Evolutionary conservation across 2,329 filamentous ascomycete species (phyloP).

Genomic region (Penicillium crustosum): DNA sequence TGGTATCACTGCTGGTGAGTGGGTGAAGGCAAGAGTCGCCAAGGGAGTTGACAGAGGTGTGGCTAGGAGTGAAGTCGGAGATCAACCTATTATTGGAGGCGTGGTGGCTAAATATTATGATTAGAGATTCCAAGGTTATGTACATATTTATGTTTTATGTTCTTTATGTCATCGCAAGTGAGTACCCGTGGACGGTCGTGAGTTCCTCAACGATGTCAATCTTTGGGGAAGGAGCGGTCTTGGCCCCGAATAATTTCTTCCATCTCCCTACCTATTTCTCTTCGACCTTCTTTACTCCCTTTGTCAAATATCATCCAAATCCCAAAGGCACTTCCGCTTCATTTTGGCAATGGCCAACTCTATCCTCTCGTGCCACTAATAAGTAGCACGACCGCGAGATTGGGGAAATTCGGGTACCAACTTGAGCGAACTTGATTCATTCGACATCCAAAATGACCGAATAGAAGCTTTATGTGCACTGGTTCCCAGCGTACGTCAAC

Average conservation of each 20-base stretch:
- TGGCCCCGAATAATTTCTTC: too few relatives aligned
- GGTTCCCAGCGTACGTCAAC: too few relatives aligned
- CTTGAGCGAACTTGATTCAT: background rate
- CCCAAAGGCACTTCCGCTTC: too few relatives aligned
- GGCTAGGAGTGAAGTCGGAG: constrained; percentile 15
- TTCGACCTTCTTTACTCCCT: background rate
- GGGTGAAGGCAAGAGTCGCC: constrained; percentile 24
- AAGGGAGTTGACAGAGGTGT: constrained; percentile 19
- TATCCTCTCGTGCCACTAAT: background rate
- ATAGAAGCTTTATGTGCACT: too few relatives aligned
- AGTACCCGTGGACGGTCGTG: background rate
- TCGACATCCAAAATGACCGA: background rate
- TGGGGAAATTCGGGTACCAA: background rate
- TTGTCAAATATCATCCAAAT: too few relatives aligned
- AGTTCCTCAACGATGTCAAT: background rate
- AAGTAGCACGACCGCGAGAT: background rate
- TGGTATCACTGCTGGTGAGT: constrained; percentile 19
- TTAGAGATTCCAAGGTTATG: background rate
- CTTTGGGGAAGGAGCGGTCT: background rate
- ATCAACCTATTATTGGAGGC: constrained; percentile 19
- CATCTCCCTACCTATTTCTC: background rate
- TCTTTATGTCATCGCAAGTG: too few relatives aligned
- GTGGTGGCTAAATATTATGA: constrained; percentile 22
- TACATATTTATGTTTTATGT: too few relatives aligned
- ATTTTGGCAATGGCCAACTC: background rate